These are phyloP conservation scores for Penicillium sp. DNA, from an alignment of 2,329 filamentous ascomycete species.

Conservation along the genomic window DNA sequence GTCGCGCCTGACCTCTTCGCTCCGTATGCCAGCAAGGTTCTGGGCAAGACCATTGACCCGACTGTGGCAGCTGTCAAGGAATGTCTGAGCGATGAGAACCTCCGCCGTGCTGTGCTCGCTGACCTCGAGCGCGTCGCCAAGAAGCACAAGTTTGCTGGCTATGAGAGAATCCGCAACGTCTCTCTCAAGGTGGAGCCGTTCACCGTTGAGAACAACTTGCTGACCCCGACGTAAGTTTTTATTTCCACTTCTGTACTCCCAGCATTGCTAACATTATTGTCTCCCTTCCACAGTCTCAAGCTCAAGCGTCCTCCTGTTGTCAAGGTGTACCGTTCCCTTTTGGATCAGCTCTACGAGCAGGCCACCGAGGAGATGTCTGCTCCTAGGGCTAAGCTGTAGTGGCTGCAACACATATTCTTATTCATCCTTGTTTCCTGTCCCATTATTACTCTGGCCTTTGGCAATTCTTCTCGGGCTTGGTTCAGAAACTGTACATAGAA, in stretches of 20 bases:
- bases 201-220: conserved; percentile 83
- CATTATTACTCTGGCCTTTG: neutral
- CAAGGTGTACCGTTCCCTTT: conserved; percentile 57
- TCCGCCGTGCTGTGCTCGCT: conserved; percentile 72
- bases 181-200: conserved; percentile 84
- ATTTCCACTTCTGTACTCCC: neutral
- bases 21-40: conserved; percentile 71
- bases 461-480: conserved; percentile 1
- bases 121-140: conserved; percentile 75
- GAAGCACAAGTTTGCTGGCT: conserved; percentile 87
- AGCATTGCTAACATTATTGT: conserved; percentile 17
- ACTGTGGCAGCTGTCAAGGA: conserved; percentile 65
- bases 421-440: neutral
- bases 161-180: conserved; percentile 75
- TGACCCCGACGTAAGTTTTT: conserved; percentile 53
- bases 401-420: neutral
- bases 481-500: conserved; percentile 11
- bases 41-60: conserved; percentile 64
- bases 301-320: conserved; percentile 67
- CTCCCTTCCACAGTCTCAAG: conserved; percentile 55
- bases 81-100: conserved; percentile 65
- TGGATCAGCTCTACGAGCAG: conserved; percentile 63
- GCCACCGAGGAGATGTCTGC: conserved; percentile 41
- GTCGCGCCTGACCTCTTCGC: conserved; percentile 83
- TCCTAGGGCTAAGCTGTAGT: conserved; percentile 42